A percentile compares a stretch with the other conserved stretches of the same genome.
These are phyloP conservation scores for Amylocarpus encephaloides DNA, from an alignment of 2,329 filamentous ascomycete genomes.

Conservation along the genomic window DNA sequence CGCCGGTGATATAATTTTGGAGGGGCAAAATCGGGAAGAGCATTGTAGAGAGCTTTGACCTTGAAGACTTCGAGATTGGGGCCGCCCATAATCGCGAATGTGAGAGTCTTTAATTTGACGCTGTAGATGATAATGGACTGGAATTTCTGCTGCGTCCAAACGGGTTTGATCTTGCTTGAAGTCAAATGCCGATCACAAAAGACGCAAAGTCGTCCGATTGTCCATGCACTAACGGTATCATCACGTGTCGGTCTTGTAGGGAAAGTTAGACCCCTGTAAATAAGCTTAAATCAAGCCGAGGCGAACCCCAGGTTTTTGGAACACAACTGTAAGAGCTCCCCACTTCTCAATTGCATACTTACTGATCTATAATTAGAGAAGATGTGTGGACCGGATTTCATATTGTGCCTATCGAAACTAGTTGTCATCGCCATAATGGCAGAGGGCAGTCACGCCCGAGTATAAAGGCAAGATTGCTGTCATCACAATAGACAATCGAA, in stretches of 20 bases:
- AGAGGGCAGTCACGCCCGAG: conserved; percentile 37
- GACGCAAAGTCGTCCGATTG: background rate
- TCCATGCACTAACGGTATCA: background rate
- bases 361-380: background rate
- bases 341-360: background rate
- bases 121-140: background rate
- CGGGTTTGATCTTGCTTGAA: background rate
- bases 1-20: conserved; percentile 21
- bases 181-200: background rate
- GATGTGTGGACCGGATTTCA: background rate
- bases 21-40: conserved; percentile 1
- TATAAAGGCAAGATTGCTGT: conserved; percentile 68
- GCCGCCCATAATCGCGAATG: conserved; percentile 56
- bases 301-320: background rate
- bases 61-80: conserved; percentile 95
- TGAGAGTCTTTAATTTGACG: background rate
- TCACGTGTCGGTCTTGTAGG: background rate
- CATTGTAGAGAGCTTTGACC: conserved; percentile 41
- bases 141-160: background rate
- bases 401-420: background rate
- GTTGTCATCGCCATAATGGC: conserved; percentile 16
- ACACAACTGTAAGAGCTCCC: no score
- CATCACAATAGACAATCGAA: conserved; percentile 79
- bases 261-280: background rate
- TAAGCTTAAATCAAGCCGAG: background rate